Base-by-base conservation (phyloP, 257 asterid genomes). In the Solanum megistacrolobum region DNA sequence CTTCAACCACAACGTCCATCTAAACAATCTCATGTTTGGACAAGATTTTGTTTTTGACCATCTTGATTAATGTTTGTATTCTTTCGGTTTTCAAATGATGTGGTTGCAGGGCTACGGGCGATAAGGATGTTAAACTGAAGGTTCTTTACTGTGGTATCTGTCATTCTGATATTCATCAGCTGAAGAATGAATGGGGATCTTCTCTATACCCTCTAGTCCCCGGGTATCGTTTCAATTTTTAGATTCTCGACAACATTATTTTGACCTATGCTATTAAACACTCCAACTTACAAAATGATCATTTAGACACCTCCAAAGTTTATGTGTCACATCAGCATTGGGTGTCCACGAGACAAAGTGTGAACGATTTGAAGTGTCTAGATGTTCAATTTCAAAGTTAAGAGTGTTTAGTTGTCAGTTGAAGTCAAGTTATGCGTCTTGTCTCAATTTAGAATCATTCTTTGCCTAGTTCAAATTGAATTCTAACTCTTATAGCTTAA, bases 131-230 rank as follows among this genome's bases (percentile, higher is more conserved):
- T 21, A 83, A 89, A 72, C 58, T 86, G 14, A 87, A 89, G 41
- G 89, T 93, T 39, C 29, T 91, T 41, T 92, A 91, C 20, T 92
- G 96, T 83, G 94, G 96, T 20, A 86, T 92, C 5, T 93, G 94
- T 72, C 96, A 93, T 76, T 84, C 94, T 7, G 96, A 92, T 86
- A 93, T 93, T 43, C 94, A 90, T 81, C 12, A 21, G 27, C 71
- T 84, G 8, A 92, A 89, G 89, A 86, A 91, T 48, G 94, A 93
- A 1, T 89, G 89, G 87, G 92, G 92, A 5, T 65, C 78, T 81
- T 65, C 94, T 52, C 25, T 11, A 6, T 92, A 92, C 39, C 95
- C 95, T 16, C 6, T 90, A 25, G 91, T 92, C 7, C 92, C 94
- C 9, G 94, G 94, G 94, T 91, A 90, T 6, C 43, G 36, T 58